phyloP scores from a whole-genome alignment of 345 rosid species.

The Bruguiera gymnorhiza region DNA sequence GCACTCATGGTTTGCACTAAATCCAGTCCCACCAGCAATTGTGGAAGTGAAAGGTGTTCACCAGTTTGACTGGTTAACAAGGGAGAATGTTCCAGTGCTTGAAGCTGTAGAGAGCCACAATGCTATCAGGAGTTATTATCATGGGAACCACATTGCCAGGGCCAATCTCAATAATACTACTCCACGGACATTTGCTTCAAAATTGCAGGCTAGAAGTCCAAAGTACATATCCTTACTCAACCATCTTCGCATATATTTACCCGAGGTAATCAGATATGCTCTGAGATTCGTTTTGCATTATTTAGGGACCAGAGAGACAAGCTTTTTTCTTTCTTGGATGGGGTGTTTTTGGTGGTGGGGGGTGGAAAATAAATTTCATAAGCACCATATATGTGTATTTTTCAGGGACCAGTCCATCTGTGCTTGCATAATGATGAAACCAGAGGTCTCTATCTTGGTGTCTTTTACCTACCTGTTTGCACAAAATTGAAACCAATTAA shows the following conservation, averaged over 20 bases:
- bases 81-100: conserved; percentile 98
- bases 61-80: conserved; percentile 98
- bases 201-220: conserved; percentile 96
- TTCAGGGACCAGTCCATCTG: background rate
- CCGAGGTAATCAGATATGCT: conserved; percentile 62
- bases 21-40: conserved; percentile 80
- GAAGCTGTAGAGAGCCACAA: conserved; percentile 93
- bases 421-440: background rate
- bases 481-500: background rate
- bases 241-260: conserved; percentile 94
- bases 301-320: too few species aligned
- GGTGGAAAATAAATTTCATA: background rate
- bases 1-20: conserved; percentile 99
- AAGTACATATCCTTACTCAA: conserved; percentile 98
- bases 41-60: conserved; percentile 95
- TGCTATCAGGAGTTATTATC: conserved; percentile 84
- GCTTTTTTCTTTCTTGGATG: too few species aligned
- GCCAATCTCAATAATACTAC: conserved; percentile 75
- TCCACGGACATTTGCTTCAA: conserved; percentile 92
- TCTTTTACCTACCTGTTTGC: background rate
- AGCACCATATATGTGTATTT: background rate
- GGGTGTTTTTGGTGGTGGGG: background rate
- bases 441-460: background rate
- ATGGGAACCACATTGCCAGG: conserved; percentile 91
- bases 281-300: background rate